Conservation (phyloP, 2,329 filamentous ascomycete species). For the Trichophyton verrucosum region DNA sequence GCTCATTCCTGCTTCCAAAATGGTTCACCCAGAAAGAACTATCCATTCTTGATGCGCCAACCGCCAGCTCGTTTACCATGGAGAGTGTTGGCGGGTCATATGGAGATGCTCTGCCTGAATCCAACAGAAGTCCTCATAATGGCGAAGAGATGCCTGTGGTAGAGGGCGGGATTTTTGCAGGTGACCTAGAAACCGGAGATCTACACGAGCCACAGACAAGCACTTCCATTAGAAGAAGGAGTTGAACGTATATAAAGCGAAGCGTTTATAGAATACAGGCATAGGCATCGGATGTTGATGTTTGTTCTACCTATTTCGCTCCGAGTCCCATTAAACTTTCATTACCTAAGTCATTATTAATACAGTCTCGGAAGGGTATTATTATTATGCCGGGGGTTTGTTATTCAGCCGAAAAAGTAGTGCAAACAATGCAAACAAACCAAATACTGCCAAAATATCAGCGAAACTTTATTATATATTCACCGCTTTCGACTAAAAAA, state of each 20-base stretch:
- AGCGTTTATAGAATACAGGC: neutral
- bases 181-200: slow-evolving; percentile 32
- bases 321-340: no score
- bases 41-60: slow-evolving; percentile 54
- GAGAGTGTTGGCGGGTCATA: slow-evolving; percentile 58
- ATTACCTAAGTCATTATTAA: no score
- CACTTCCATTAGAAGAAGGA: slow-evolving; percentile 20
- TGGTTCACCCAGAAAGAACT: slow-evolving; percentile 52
- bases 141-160: slow-evolving; percentile 6
- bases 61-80: slow-evolving; percentile 63
- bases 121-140: neutral
- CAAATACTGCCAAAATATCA: neutral
- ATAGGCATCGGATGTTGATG: neutral
- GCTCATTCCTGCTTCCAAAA: slow-evolving; percentile 51
- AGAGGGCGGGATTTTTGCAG: slow-evolving; percentile 24
- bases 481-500: neutral
- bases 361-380: neutral
- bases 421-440: neutral
- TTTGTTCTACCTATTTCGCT: neutral
- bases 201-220: slow-evolving; percentile 25
- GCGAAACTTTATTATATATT: neutral
- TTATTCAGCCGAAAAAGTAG: neutral
- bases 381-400: neutral
- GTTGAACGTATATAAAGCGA: slow-evolving; percentile 17
- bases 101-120: slow-evolving; percentile 29